Evolutionary conservation across 2,329 filamentous ascomycete genomes (phyloP).

Genomic region (Sarocladium brachiariae): DNA sequence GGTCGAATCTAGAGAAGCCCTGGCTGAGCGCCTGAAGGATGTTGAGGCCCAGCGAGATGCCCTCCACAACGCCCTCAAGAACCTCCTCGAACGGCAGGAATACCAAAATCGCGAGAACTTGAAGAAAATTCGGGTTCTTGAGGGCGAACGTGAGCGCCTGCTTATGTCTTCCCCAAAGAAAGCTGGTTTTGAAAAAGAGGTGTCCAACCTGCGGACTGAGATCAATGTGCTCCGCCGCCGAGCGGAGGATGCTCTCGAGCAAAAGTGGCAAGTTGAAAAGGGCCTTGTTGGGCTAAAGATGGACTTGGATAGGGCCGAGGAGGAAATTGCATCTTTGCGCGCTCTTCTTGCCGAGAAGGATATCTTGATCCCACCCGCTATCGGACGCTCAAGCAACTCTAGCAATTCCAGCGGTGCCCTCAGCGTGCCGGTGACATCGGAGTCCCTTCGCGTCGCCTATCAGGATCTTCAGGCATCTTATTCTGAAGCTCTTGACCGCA

Average conservation of each 20-base stretch:
- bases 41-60: conserved; percentile 91
- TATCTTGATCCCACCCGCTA: conserved; percentile 61
- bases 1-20: conserved; percentile 56
- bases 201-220: conserved; percentile 72
- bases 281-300: conserved; percentile 84
- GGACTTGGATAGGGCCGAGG: conserved; percentile 91
- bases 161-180: conserved; percentile 62
- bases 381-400: conserved; percentile 36
- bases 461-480: conserved; percentile 68
- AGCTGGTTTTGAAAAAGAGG: conserved; percentile 77
- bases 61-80: conserved; percentile 79
- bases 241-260: conserved; percentile 87
- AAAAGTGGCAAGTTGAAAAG: conserved; percentile 95
- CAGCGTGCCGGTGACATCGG: conserved; percentile 51
- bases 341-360: conserved; percentile 76
- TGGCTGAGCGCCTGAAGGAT: conserved; percentile 80
- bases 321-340: conserved; percentile 81
- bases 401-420: conserved; percentile 21
- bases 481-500: conserved; percentile 55
- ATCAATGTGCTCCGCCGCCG: conserved; percentile 77
- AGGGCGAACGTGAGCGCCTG: conserved; percentile 70
- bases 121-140: conserved; percentile 71
- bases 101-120: conserved; percentile 76
- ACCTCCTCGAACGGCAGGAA: conserved; percentile 77
- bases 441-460: conserved; percentile 68